Evolutionary conservation across 306 rosid genomes (phyloP).

Genomic region (Begonia fuchsioides): DNA sequence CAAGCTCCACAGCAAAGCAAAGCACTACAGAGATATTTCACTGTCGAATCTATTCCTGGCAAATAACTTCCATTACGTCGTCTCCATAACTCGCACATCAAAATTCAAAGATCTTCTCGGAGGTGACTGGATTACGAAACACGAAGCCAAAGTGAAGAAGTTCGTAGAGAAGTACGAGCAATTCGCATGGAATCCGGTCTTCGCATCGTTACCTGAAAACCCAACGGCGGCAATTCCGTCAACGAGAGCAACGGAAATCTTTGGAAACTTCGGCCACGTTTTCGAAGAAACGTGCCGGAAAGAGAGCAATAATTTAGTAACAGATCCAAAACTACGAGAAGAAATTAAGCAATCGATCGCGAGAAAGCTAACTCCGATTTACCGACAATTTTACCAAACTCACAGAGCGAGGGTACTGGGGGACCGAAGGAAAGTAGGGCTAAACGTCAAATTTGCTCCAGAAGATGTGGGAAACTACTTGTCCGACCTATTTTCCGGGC

Average conservation of each 20-base stretch:
- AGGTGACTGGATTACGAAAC: slow-evolving; percentile 37
- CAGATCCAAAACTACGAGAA: slow-evolving; percentile 30
- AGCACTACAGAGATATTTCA: slow-evolving; percentile 38
- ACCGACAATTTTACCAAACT: slow-evolving; percentile 29
- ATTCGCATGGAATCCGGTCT: slow-evolving; percentile 41
- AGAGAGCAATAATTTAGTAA: slow-evolving; percentile 24
- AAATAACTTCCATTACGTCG: slow-evolving; percentile 41
- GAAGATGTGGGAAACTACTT: slow-evolving; percentile 41
- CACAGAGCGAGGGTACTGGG: slow-evolving; percentile 9
- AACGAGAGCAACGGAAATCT: slow-evolving; percentile 31
- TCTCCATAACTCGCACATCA: slow-evolving; percentile 29
- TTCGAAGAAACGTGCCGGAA: slow-evolving; percentile 36
- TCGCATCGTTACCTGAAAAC: slow-evolving; percentile 40
- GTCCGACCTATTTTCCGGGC: slow-evolving; percentile 28
- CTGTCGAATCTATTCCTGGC: slow-evolving; percentile 43
- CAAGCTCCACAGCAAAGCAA: slow-evolving; percentile 48
- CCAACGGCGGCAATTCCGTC: slow-evolving; percentile 14
- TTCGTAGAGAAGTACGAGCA: slow-evolving; percentile 31
- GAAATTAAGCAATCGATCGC: slow-evolving; percentile 29
- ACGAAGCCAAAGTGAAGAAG: slow-evolving; percentile 29
- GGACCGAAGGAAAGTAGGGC: slow-evolving; percentile 10
- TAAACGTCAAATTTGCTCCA: slow-evolving; percentile 32
- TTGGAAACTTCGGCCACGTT: slow-evolving; percentile 26
- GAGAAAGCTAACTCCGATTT: slow-evolving; percentile 24
- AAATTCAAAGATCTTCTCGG: slow-evolving; percentile 46